Evolutionary conservation across 2,329 filamentous ascomycete genomes (phyloP), one percentile per base, ranked within the genome.

Genomic region (Claviceps sp.): DNA sequence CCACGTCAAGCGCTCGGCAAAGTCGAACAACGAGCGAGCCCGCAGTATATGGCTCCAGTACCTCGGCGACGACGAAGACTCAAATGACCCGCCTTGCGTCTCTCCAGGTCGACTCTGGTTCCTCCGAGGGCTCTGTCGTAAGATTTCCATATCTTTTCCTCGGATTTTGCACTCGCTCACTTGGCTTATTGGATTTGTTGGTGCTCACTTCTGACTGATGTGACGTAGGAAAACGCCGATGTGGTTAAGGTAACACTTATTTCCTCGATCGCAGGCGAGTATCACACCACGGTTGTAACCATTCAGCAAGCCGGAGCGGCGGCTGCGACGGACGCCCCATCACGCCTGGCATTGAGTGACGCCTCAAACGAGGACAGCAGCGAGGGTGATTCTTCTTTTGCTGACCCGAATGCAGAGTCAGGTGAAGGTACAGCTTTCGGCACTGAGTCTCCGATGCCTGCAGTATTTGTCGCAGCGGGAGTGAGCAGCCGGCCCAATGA

Each of bases 161-260:
- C 11, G 30, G 9, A 11, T 34, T 11, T 34, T 34, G 30, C 30
- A 34, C 30, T 34, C 9, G 5, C 20, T 9, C n/a, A 5, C n/a
- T 14, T 14, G 48, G 14, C 18, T 16, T 11, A 22, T 30, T 40
- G 3, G 13, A 16, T 34, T 7, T 3, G 13, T 36, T 41, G 20
- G 18, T 24, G 16, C n/a, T 36, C 24, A 36, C 50, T 48, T 36
- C n/a, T 36, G 37, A 36, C 50, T 48, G 36, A 41, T 22, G n/a
- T 7, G 4, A 4, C 26, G 4, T 18, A 47, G 48, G 22, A 40
- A 34, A 37, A 37, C 22, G 7, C 22, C 8, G 40, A 36, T 20
- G 38, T 37, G 20, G 47, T 37, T 34, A 40, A 61, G 18, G 53
- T 63, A 24, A 63, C 60, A 14, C 53, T 65, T 5, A 58, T 63